Evolutionary conservation across 2,329 filamentous ascomycete species (phyloP), one percentile per base, ranked within the genome.

Genomic region (Apiospora marii): DNA sequence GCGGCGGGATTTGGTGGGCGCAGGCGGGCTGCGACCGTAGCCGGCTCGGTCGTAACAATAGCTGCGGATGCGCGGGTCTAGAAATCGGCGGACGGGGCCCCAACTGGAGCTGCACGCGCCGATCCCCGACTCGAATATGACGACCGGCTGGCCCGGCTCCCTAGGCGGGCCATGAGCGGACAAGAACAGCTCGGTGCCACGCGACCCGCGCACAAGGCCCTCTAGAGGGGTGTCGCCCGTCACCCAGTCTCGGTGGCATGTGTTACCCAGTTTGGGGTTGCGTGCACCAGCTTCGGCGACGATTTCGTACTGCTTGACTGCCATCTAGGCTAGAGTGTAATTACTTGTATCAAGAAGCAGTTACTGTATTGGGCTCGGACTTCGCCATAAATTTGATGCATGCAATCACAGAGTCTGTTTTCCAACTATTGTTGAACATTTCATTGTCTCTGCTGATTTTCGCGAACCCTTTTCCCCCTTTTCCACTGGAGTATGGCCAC

Each of bases 31-130:
- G 10, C 70, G 64, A n/a, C 70, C 72, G 34, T 72, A 73, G 0
- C 70, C 70, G 22, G 72, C 70, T 24, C 72, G 49, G 72, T 72
- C 70, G 49, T 73, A 73, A 37, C 72, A 27, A 30, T 69, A 61
- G 67, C 70, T 73, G 51, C 70, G 70, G 27, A 73, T 72, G 49
- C 49, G 72, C 6, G 24, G 5, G 46, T 73, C 70, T 2, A 73
- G 27, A 14, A 70, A n/a, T 27, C 72, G 68, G 34, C 70, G 70
- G 27, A 58, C 48, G 13, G 58, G 67, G 13, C 34, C 51, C 72
- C 70, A 73, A 58, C 12, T 43, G 48, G 72, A 68, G 37, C 70
- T 69, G 58, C 67, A 72, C 7, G 64, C 71, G 12, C 72, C 72
- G 4, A 68, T n/a, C 22, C 72, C 68, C 12, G 24, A 34, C 58